Evolutionary conservation across 2,329 filamentous ascomycete genomes (phyloP).

Genomic region (Scedosporium apiospermum): DNA sequence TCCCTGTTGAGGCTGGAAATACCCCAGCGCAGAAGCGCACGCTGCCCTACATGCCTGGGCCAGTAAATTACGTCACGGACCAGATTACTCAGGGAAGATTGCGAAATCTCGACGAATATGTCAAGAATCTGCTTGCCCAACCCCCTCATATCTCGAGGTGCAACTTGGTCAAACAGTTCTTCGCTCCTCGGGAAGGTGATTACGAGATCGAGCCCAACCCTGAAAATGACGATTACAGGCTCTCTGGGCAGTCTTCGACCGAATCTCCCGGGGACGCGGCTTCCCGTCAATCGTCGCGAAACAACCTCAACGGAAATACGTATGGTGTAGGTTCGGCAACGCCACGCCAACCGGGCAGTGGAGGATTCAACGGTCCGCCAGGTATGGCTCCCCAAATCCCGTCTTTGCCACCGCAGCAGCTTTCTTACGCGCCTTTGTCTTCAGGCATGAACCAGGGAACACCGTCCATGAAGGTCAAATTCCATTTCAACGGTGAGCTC

Average conservation of each 20-base stretch:
- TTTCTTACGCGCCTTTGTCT: constrained; percentile 40
- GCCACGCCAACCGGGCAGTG: constrained; percentile 31
- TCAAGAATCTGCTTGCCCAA: constrained; percentile 80
- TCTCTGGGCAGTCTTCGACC: constrained; percentile 59
- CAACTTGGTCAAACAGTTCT: constrained; percentile 79
- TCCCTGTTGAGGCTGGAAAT: constrained; percentile 87
- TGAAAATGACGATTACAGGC: constrained; percentile 67
- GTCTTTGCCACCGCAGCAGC: constrained; percentile 37
- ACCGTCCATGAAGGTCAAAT: constrained; percentile 79
- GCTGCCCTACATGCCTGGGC: constrained; percentile 94
- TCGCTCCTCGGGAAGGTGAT: constrained; percentile 80
- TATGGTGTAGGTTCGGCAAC: constrained; percentile 45
- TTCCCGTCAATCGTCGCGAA: constrained; percentile 56
- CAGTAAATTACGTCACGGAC: constrained; percentile 96
- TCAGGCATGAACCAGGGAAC: background rate
- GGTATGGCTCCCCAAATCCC: constrained; percentile 34
- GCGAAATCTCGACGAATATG: constrained; percentile 89
- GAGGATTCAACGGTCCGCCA: constrained; percentile 22
- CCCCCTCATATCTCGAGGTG: constrained; percentile 77
- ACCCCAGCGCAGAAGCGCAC: constrained; percentile 69
- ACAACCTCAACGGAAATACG: constrained; percentile 48
- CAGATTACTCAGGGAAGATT: constrained; percentile 89
- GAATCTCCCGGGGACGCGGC: constrained; percentile 50
- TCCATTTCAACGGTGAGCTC: constrained; percentile 85
- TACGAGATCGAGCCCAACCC: constrained; percentile 80